Evolutionary conservation across 1,139 yeast species (phyloP).

Genomic region (Saccharomyces hybrid): DNA sequence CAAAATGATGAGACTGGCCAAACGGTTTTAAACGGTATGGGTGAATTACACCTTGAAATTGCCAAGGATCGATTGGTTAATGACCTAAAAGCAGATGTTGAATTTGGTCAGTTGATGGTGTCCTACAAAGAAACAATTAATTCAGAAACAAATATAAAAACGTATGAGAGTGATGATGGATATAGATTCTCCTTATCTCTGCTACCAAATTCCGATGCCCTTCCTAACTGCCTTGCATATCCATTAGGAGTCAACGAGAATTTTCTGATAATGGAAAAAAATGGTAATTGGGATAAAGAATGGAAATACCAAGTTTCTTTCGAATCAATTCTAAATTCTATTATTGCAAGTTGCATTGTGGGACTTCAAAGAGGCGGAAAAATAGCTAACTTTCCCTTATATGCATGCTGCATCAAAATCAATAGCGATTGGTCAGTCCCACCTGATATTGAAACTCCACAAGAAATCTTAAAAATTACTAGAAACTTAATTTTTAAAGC

Average conservation of each 20-base stretch:
- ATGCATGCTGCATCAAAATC: conserved; percentile 24
- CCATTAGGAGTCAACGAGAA: conserved; percentile 36
- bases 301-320: conserved; percentile 46
- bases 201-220: conserved; percentile 34
- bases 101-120: conserved; percentile 75
- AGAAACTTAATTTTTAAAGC: conserved; percentile 16
- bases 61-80: conserved; percentile 67
- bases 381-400: conserved; percentile 34
- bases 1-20: conserved; percentile 87
- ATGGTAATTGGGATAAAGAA: conserved; percentile 25
- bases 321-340: conserved; percentile 46
- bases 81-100: conserved; percentile 76
- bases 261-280: conserved; percentile 29
- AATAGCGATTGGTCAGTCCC: conserved; percentile 27
- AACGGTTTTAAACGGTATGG: conserved; percentile 87
- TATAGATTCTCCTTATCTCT: conserved; percentile 36
- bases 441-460: conserved; percentile 19
- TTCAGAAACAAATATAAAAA: conserved; percentile 18
- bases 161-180: conserved; percentile 24
- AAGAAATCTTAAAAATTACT: conserved; percentile 19
- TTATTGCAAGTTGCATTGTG: conserved; percentile 57
- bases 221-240: conserved; percentile 37
- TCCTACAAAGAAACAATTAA: conserved; percentile 74
- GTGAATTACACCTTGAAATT: conserved; percentile 87
- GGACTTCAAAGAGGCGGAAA: conserved; percentile 78